Conservation (phyloP, 2,329 filamentous ascomycete genomes). For the Penicillium hordei region DNA sequence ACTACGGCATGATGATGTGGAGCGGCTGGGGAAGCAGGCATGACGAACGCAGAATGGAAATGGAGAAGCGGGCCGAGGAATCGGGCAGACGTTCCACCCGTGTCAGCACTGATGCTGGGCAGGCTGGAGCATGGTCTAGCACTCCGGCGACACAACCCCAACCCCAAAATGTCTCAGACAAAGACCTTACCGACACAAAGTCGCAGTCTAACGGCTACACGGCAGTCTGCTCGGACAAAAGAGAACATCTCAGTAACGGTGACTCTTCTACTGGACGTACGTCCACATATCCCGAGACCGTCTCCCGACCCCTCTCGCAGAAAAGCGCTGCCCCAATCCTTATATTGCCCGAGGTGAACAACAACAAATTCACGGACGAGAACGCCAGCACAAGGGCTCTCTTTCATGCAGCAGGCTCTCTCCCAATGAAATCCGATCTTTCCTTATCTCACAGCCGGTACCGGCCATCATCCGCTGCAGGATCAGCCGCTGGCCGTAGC, state of each 20-base stretch:
- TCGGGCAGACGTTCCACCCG: slow-evolving; percentile 24
- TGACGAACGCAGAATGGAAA: slow-evolving; percentile 68
- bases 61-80: slow-evolving; percentile 26
- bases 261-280: background rate
- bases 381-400: slow-evolving; percentile 37
- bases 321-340: slow-evolving; percentile 28
- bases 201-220: background rate
- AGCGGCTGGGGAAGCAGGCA: slow-evolving; percentile 85
- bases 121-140: slow-evolving; percentile 28
- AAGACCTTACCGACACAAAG: background rate
- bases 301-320: slow-evolving; percentile 16
- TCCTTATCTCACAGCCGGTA: slow-evolving; percentile 19
- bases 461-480: slow-evolving; percentile 25
- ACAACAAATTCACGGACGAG: slow-evolving; percentile 28
- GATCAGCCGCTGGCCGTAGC: slow-evolving; percentile 31
- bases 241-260: slow-evolving; percentile 2
- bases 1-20: slow-evolving; percentile 79
- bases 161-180: background rate
- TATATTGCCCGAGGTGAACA: slow-evolving; percentile 32
- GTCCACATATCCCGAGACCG: slow-evolving; percentile 9
- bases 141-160: slow-evolving; percentile 10
- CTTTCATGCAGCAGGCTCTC: slow-evolving; percentile 30
- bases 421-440: slow-evolving; percentile 25
- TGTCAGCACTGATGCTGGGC: slow-evolving; percentile 29
- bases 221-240: slow-evolving; percentile 14